Conservation (phyloP, 2,329 filamentous ascomycete species). For the Monosporascus sp. region DNA sequence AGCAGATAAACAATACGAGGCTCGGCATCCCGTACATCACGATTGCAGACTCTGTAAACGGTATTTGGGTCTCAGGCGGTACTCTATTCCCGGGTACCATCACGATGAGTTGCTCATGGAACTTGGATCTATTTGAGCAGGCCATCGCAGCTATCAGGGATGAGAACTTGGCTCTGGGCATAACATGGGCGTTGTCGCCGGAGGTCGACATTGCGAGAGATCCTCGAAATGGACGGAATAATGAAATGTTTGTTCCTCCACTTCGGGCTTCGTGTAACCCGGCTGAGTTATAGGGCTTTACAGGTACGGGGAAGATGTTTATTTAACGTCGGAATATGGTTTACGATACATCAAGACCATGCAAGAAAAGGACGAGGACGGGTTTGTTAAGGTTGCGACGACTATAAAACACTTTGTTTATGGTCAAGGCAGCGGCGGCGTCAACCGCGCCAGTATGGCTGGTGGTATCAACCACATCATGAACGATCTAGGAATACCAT, state of each 20-base stretch:
- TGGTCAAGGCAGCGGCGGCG: constrained; percentile 25
- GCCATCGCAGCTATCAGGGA: constrained; percentile 22
- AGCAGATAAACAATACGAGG: constrained; percentile 12
- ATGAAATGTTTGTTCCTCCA: constrained; percentile 12
- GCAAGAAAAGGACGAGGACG: constrained; percentile 27
- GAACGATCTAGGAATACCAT: constrained; percentile 25
- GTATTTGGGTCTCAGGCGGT: constrained; percentile 23
- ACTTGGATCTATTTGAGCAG: constrained; percentile 23
- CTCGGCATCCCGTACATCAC: constrained; percentile 20
- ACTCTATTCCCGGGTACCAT: constrained; percentile 27
- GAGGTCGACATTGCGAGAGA: constrained; percentile 28
- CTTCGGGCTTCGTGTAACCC: neutral
- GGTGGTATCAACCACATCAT: constrained; percentile 29
- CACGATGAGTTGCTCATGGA: constrained; percentile 25
- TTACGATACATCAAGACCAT: constrained; percentile 28
- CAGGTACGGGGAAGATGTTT: constrained; percentile 28
- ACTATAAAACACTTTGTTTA: constrained; percentile 33
- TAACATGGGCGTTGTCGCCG: constrained; percentile 28
- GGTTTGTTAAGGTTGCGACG: constrained; percentile 28
- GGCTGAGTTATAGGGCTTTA: neutral
- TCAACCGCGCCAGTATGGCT: constrained; percentile 27
- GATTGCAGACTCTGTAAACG: constrained; percentile 24
- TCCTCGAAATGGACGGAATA: constrained; percentile 22
- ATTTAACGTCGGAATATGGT: constrained; percentile 26
- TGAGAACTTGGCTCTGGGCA: constrained; percentile 25